phyloP scores from a whole-genome alignment of 2,329 filamentous ascomycete species.

The Chaetomium globosum region DNA sequence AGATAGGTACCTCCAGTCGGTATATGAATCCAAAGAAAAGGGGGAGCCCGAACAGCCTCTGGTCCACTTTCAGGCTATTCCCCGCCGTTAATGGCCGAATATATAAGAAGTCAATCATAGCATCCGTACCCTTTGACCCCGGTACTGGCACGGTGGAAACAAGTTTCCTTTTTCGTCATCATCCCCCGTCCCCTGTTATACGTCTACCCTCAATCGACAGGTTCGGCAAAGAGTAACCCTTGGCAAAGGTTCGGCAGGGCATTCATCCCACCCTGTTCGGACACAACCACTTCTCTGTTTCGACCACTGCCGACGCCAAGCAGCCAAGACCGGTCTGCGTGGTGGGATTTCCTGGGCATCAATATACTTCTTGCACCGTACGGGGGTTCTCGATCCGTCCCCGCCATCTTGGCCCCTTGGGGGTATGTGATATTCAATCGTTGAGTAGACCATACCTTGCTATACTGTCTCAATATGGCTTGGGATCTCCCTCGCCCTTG shows the following conservation, averaged over 20 bases:
- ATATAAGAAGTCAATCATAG: neutral
- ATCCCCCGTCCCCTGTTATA: neutral
- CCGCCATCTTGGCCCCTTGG: neutral
- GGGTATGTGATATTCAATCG: neutral
- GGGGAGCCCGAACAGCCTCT: neutral
- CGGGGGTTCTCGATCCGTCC: conserved; percentile 5
- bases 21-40: neutral
- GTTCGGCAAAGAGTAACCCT: neutral
- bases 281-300: neutral
- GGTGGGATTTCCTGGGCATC: neutral
- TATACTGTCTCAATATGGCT: neutral
- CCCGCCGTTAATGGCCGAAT: neutral
- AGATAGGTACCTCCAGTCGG: neutral
- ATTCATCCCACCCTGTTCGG: neutral
- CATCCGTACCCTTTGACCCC: neutral
- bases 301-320: conserved; percentile 3
- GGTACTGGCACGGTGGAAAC: neutral
- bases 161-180: neutral
- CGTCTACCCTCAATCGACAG: neutral
- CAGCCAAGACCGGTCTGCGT: neutral
- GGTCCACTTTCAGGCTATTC: neutral
- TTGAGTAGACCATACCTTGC: neutral
- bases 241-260: neutral
- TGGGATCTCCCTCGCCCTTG: neutral
- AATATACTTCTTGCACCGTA: neutral